phyloP scores from a whole-genome alignment of 306 rosid species.

The Castanea crenata region DNA sequence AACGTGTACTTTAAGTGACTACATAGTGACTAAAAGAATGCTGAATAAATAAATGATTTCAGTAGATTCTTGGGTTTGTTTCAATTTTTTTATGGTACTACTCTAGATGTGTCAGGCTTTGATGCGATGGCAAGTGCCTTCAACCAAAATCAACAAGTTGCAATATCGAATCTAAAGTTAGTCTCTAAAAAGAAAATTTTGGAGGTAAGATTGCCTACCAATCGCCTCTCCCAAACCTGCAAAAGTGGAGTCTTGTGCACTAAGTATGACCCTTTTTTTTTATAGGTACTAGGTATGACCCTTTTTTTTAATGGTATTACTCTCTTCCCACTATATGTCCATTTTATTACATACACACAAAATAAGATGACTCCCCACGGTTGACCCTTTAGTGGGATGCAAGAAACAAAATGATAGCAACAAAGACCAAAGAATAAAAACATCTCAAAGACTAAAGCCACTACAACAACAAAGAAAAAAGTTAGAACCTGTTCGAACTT shows the following conservation, averaged over 20 bases:
- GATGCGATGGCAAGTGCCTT: too few species aligned
- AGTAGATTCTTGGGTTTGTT: neutral
- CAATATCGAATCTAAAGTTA: too few species aligned
- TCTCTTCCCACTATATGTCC: neutral
- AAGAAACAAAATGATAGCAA: neutral
- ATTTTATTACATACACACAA: neutral
- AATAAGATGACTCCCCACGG: neutral
- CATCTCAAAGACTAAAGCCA: constrained; percentile 14
- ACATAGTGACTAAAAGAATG: neutral
- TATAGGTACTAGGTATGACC: too few species aligned
- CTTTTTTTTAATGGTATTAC: too few species aligned
- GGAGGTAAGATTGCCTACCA: too few species aligned
- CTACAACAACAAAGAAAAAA: constrained; percentile 8
- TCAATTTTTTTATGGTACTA: neutral
- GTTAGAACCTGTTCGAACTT: constrained; percentile 76
- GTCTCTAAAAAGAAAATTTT: too few species aligned
- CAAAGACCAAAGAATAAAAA: neutral
- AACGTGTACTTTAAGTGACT: neutral
- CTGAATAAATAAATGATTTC: neutral
- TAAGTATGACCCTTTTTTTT: too few species aligned
- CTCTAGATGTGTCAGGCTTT: neutral
- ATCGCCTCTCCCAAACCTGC: too few species aligned
- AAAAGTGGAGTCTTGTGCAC: too few species aligned
- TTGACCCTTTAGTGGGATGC: neutral
- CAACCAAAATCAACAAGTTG: too few species aligned